These are phyloP conservation scores for Heritiera littoralis DNA, from an alignment of 345 rosid genomes.

Conservation along the genomic window DNA sequence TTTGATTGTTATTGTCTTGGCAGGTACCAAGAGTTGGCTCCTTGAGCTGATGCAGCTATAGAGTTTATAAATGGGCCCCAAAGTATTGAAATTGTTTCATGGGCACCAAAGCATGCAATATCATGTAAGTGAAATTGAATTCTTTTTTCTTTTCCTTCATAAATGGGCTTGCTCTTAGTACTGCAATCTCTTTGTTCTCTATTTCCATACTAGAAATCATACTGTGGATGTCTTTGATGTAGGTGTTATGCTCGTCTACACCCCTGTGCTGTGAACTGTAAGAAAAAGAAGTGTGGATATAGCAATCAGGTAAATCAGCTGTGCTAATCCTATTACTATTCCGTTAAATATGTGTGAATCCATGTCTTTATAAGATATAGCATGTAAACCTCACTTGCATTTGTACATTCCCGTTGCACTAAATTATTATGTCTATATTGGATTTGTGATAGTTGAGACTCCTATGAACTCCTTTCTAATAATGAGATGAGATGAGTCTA, in stretches of 20 bases:
- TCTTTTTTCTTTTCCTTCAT: background rate
- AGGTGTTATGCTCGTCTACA: conserved; percentile 66
- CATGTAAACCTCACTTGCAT: background rate
- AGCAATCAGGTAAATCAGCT: conserved; percentile 76
- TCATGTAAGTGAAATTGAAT: background rate
- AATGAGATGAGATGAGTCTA: too few relatives aligned
- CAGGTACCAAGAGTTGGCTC: too few relatives aligned
- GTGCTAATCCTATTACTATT: too few relatives aligned
- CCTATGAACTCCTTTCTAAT: too few relatives aligned
- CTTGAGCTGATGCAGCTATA: too few relatives aligned
- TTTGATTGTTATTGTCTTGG: too few relatives aligned
- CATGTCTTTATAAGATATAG: background rate
- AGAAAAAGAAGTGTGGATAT: conserved; percentile 96
- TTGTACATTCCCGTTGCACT: background rate
- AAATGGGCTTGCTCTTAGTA: background rate
- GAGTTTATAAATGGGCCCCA: too few relatives aligned
- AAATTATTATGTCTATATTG: background rate
- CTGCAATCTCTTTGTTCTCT: background rate
- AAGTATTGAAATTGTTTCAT: background rate
- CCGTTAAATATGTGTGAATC: background rate
- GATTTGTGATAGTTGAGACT: conserved; percentile 69
- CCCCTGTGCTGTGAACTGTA: conserved; percentile 95
- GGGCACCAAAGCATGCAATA: background rate
- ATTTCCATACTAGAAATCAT: background rate
- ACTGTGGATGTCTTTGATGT: background rate